These are phyloP conservation scores for Aspergillus bertholletiae DNA, from an alignment of 495 filamentous ascomycete genomes.

Conservation along the genomic window DNA sequence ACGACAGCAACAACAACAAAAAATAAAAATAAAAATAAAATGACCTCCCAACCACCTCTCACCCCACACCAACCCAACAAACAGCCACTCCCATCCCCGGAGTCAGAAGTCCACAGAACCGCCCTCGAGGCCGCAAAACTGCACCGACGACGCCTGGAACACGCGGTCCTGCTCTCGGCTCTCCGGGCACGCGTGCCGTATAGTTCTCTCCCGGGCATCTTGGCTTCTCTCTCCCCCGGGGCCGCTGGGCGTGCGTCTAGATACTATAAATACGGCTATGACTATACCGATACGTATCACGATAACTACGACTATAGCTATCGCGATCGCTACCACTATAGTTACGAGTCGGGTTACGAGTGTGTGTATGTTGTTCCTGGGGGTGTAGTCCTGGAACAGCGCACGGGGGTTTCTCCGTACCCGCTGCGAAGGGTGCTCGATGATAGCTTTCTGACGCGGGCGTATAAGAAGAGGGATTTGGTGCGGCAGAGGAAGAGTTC, in stretches of 20 bases:
- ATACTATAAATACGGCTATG: background rate
- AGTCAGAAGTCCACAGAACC: constrained; percentile 62
- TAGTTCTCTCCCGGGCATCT: background rate
- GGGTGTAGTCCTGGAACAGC: background rate
- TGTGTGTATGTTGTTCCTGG: background rate
- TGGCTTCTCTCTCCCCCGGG: background rate
- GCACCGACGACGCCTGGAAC: constrained; percentile 2
- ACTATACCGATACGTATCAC: background rate
- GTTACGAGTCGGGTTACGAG: too few relatives aligned
- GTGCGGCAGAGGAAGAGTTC: background rate
- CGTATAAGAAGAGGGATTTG: constrained; percentile 10
- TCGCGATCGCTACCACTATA: too few relatives aligned
- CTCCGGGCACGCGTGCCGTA: background rate
- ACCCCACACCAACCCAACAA: constrained; percentile 52
- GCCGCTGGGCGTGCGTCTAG: background rate
- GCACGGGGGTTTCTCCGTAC: background rate
- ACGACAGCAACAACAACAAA: too few relatives aligned
- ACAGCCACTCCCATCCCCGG: constrained; percentile 57
- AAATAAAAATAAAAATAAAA: too few relatives aligned
- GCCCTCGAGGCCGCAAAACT: constrained; percentile 28
- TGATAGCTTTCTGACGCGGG: constrained; percentile 11
- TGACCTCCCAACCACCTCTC: background rate
- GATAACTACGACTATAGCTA: too few relatives aligned
- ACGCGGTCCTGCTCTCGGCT: constrained; percentile 8
- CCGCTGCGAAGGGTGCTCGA: constrained; percentile 1